Conservation (phyloP, 2,329 filamentous ascomycete genomes). For the Moelleriella libera region DNA sequence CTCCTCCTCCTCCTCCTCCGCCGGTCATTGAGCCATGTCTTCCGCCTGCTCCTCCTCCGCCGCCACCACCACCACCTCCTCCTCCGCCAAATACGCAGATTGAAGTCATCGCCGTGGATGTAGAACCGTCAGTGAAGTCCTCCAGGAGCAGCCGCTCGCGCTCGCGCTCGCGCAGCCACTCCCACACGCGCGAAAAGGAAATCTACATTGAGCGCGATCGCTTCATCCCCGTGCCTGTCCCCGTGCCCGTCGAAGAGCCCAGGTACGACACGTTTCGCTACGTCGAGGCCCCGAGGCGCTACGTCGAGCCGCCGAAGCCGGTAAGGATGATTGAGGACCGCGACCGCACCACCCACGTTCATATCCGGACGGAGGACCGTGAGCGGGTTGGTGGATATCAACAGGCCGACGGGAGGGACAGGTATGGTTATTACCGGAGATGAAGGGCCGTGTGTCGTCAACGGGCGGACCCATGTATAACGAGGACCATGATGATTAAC, state of each 20-base stretch:
- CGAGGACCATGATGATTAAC: not conserved
- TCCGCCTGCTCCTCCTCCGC: not conserved
- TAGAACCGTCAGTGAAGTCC: conserved; percentile 14
- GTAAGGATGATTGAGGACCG: conserved; percentile 17
- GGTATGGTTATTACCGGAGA: conserved; percentile 2
- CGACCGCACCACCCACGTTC: conserved; percentile 7
- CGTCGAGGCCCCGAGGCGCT: conserved; percentile 31
- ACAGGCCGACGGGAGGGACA: conserved; percentile 2
- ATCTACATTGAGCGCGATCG: conserved; percentile 38
- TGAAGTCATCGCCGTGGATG: conserved; percentile 24
- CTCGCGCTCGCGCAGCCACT: conserved; percentile 13
- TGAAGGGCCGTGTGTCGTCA: not conserved
- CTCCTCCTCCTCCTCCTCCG: conserved; percentile 5
- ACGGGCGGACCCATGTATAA: not conserved
- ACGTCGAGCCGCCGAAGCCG: conserved; percentile 12
- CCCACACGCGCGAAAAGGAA: conserved; percentile 23
- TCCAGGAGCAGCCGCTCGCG: conserved; percentile 13
- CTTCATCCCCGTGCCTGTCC: conserved; percentile 27
- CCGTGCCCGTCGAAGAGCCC: conserved; percentile 14
- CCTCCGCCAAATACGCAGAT: conserved; percentile 15
- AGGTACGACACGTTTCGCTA: conserved; percentile 37
- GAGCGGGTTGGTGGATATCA: conserved; percentile 18
- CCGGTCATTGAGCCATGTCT: conserved; percentile 5
- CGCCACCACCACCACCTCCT: conserved; percentile 6
- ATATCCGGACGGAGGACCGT: conserved; percentile 18